Evolutionary conservation across 768 basidiomycete species (phyloP), one percentile per base, ranked within the genome.

Genomic region (Leucocoprinus leucothites): DNA sequence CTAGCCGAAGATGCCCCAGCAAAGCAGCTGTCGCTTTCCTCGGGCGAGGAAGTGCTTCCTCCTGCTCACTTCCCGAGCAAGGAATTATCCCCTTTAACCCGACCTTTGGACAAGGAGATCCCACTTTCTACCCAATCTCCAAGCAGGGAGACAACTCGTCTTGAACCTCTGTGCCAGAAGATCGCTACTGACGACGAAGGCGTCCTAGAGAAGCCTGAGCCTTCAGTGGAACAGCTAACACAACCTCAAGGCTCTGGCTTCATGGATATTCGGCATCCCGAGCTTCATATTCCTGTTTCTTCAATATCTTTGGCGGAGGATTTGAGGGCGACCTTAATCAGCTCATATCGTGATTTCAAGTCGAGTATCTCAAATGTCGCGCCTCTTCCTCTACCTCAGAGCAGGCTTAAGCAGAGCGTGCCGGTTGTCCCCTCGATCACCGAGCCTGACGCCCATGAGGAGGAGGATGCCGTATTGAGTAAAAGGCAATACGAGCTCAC

Each of bases 401-500:
- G 65, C 14, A 36, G 52, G 21, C 51, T 54, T 4, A 53, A 60
- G 19, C 31, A 21, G 14, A 48, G 54, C 50, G 51, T 55, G 44
- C 56, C 54, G 41, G 58, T 60, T 18, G n/a, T 52, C 54, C 35
- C 60, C 60, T n/a, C 19, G 50, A 55, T 35, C 60, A 19, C 71
- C 35, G 57, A 65, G 41, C 69, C 75, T 9, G 69, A 68, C 1
- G 69, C 70, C 31, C 31, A 34, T 31, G 53, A 66, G 40, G 70
- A 77, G 16, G 65, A 68, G 31, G 79, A 78, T 44, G 72, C 78
- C 53, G 72, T 72, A 18, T 77, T 86, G 76, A 84, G 86, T 41
- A 87, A 83, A 63, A 71, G 73, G 1, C 89, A 91, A 59, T 68
- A 78, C 34, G 76, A 82, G 56, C 74, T 91, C 40, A 77, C 76